Evolutionary conservation across 192 early-diverging fungal species (phyloP), one percentile per base, ranked within the genome.

Genomic region (Coemansia asiatica): DNA sequence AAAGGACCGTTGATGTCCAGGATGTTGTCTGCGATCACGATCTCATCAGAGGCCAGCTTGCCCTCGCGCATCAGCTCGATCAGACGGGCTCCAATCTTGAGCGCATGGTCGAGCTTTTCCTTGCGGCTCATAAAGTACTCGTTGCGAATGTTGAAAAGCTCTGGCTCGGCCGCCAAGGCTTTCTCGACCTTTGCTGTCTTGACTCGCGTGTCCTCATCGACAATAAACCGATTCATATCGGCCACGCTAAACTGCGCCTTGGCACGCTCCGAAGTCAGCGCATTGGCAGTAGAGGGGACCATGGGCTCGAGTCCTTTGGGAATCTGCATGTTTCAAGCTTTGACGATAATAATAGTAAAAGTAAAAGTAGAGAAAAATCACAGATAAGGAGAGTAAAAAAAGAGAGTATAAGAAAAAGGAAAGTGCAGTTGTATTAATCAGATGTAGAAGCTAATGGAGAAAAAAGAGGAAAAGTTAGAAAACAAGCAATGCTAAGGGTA

Each of bases 91-190:
- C 87, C 88, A 67, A 89, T 87, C 66, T 63, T 61, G 10, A 91
- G 72, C 54, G 88, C 84, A 58, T 82, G 69, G 29, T 84, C 69
- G 67, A 92, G 84, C 35, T 82, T 81, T n/a, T 93, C 90, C 18
- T 78, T 70, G 49, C 93, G 87, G 60, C 88, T 87, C 69, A 86
- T 75, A 64, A 84, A 93, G 73, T 90, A 91, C 57, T 85, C 77
- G 36, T 90, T 66, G 15, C 84, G 86, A 72, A 92, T 84, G 59
- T 86, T 84, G 66, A 95, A 91, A 12, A 66, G 69, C 12, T 84
- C 86, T 5, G 89, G 86, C 68, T 95, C 91, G 38, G 79, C 83
- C 33, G 87, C 83, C 53, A 93, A 65, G 16, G 91, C 65, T 10
- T 72, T 61, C 18, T 88, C 78, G 7, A 92, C 71, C 64, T 85